Conservation (phyloP, 495 filamentous ascomycete species). For the Neurospora intermedia region DNA sequence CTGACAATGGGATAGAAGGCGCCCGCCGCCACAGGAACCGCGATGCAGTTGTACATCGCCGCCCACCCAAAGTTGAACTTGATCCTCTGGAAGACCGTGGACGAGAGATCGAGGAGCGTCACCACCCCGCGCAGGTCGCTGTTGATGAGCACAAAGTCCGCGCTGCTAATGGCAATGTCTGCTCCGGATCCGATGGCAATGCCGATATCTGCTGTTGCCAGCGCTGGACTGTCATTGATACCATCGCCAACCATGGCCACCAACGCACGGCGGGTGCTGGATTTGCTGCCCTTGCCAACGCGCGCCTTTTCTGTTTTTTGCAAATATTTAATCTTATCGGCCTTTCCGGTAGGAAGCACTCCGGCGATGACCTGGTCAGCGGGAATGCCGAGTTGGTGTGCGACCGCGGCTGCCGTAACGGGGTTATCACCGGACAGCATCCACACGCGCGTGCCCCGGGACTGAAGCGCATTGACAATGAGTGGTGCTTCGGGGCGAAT, state of each 20-base stretch:
- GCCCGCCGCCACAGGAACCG: slow-evolving; percentile 77
- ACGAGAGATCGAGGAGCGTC: slow-evolving; percentile 59
- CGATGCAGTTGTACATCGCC: slow-evolving; percentile 68
- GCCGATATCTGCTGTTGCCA: slow-evolving; percentile 69
- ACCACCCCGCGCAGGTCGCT: slow-evolving; percentile 59
- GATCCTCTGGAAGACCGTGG: slow-evolving; percentile 64
- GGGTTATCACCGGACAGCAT: slow-evolving; percentile 88
- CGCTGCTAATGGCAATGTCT: slow-evolving; percentile 73
- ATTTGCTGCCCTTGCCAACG: slow-evolving; percentile 10
- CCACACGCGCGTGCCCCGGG: slow-evolving; percentile 61
- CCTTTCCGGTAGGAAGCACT: slow-evolving; percentile 78
- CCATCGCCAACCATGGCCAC: slow-evolving; percentile 65
- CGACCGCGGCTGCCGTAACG: slow-evolving; percentile 66
- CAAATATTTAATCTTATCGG: slow-evolving; percentile 68
- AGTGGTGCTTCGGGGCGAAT: slow-evolving; percentile 63
- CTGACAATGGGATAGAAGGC: slow-evolving; percentile 60
- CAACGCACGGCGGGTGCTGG: slow-evolving; percentile 25
- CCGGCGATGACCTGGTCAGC: slow-evolving; percentile 70
- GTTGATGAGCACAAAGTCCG: slow-evolving; percentile 77
- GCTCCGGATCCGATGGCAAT: slow-evolving; percentile 77
- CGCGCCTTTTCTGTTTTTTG: slow-evolving; percentile 48
- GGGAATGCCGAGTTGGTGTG: slow-evolving; percentile 63
- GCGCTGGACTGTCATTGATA: slow-evolving; percentile 80
- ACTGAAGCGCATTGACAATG: slow-evolving; percentile 58
- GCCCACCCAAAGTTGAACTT: slow-evolving; percentile 87